Base-by-base conservation (phyloP, 169 alveolate genomes). In the Eimeria acervulina region DNA sequence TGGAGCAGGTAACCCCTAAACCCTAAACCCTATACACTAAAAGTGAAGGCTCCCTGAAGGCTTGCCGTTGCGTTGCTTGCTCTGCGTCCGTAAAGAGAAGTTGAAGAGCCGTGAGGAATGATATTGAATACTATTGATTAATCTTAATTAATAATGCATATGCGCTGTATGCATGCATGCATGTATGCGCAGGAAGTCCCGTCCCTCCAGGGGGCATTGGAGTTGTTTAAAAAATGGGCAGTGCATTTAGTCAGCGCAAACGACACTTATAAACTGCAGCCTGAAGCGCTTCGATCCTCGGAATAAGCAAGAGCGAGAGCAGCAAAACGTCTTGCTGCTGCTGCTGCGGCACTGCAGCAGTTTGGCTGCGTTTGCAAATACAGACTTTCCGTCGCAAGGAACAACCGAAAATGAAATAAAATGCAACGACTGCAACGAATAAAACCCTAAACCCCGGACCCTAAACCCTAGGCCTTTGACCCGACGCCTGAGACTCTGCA, bases 181-280 rank as follows among this genome's bases (percentile, higher is more conserved):
- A 12, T 59, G 68, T n/a, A 15, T 59, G 68, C 68, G 26, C 68
- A 59, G 68, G 72, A 26, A 44, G 31, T 44, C 33, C 90, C 68
- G 70, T 6, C 68, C 2, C 72, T 44, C 17, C 90, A 81, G 26
- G 42, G 33, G 23, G 44, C 19, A 5, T 23, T 81, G 42, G 44
- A 51, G n/a, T 33, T 44, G 23, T 81, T 81, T n/a, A 36, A 63
- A 44, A 63, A 26, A 21, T 81, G 90, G 90, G 90, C 90, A 17
- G 17, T 81, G 68, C 90, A 81, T 26, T 44, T 81, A 8, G 90
- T 36, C 17, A 81, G 59, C 10, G 90, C 90, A 10, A 81, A 52
- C 51, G 59, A 59, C 31, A 23, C 52, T 13, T 42, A 81, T 72
- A 47, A 51, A 26, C 70, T 81, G 74, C 70, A 26, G 17, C 90